A percentile compares a stretch with the other conserved stretches of the same genome.
Conservation (phyloP, 208 protist genomes). For the Leishmania guyanensis region DNA sequence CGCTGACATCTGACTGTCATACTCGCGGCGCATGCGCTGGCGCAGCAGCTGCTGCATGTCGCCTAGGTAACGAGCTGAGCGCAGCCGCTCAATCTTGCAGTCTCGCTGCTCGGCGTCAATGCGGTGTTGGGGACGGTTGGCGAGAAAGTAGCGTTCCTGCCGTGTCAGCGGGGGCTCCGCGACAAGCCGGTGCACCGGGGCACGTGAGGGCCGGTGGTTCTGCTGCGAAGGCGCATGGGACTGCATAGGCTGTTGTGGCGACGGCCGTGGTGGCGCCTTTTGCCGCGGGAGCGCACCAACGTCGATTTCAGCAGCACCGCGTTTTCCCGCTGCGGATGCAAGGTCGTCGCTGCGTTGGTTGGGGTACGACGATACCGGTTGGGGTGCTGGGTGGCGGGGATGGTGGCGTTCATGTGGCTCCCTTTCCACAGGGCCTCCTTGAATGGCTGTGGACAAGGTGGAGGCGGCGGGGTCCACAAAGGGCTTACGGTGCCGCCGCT, state of each 20-base stretch:
- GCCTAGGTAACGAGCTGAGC: conserved; percentile 67
- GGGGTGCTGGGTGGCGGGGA: neutral
- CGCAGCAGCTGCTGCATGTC: conserved; percentile 68
- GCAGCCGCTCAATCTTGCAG: conserved; percentile 82
- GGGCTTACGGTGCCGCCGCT: conserved; percentile 13
- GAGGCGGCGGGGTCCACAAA: neutral
- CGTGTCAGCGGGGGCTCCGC: conserved; percentile 56
- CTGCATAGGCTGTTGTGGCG: neutral
- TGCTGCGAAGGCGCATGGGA: neutral
- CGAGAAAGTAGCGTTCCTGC: conserved; percentile 49
- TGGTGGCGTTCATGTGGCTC: neutral
- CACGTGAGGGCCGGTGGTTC: neutral
- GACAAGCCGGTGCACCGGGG: neutral
- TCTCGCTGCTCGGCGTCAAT: conserved; percentile 64
- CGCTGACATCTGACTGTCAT: conserved; percentile 48
- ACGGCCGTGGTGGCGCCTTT: neutral
- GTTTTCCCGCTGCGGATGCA: neutral
- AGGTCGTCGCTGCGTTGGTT: neutral
- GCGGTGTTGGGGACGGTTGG: conserved; percentile 51
- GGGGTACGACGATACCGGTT: neutral
- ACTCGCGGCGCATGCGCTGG: conserved; percentile 64
- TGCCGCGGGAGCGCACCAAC: neutral
- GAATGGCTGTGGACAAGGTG: neutral
- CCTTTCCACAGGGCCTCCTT: neutral
- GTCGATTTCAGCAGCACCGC: neutral